These are phyloP conservation scores for Meredithiella fracta DNA, from an alignment of 2,329 filamentous ascomycete species.

Conservation along the genomic window DNA sequence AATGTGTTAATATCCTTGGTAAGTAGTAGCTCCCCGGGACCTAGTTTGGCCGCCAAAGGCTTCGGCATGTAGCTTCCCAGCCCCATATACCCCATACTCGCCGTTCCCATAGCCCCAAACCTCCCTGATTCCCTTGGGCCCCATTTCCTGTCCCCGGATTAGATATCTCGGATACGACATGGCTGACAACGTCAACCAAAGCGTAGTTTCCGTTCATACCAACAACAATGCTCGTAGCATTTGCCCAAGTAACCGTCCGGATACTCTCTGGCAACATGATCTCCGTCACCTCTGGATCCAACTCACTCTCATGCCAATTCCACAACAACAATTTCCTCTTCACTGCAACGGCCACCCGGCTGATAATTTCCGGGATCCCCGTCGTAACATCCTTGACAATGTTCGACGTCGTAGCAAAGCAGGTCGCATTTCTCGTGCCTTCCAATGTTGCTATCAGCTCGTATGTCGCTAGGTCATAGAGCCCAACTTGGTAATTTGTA, in stretches of 20 bases:
- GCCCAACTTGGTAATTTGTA: slow-evolving; percentile 74
- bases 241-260: slow-evolving; percentile 81
- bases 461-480: slow-evolving; percentile 80
- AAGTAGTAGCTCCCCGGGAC: slow-evolving; percentile 72
- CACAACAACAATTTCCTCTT: slow-evolving; percentile 81
- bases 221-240: slow-evolving; percentile 68
- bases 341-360: slow-evolving; percentile 75
- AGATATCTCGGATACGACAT: slow-evolving; percentile 59
- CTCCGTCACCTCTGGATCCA: slow-evolving; percentile 57
- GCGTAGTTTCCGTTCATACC: slow-evolving; percentile 87
- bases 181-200: slow-evolving; percentile 66
- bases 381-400: slow-evolving; percentile 80
- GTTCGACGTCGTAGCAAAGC: slow-evolving; percentile 88
- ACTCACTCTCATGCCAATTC: slow-evolving; percentile 92
- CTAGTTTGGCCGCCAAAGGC: slow-evolving; percentile 67
- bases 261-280: slow-evolving; percentile 68
- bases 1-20: slow-evolving; percentile 95
- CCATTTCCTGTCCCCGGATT: slow-evolving; percentile 58
- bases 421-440: slow-evolving; percentile 73
- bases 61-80: slow-evolving; percentile 83
- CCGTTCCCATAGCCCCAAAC: slow-evolving; percentile 73
- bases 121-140: slow-evolving; percentile 43
- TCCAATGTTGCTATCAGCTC: slow-evolving; percentile 61
- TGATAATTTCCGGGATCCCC: slow-evolving; percentile 84
- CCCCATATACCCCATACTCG: slow-evolving; percentile 93